A percentile compares a stretch with the other conserved stretches of the same genome.
Evolutionary conservation across 495 filamentous ascomycete genomes (phyloP).

Genomic region (Tuber magnatum): DNA sequence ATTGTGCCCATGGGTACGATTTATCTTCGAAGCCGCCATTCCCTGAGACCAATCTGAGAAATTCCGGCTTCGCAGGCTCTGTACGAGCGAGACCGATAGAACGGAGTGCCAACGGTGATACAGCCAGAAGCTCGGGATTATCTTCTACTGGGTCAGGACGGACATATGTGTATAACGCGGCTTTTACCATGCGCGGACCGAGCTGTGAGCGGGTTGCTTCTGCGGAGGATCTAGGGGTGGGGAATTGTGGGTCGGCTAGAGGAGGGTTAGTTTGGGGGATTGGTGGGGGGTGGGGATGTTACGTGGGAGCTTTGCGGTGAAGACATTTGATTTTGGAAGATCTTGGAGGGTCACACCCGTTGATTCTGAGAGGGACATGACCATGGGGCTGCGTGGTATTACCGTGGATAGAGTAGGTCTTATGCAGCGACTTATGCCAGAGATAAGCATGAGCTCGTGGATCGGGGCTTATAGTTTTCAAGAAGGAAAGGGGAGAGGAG

Average conservation of each 20-base stretch:
- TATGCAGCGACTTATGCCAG: background rate
- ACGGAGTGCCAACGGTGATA: conserved; percentile 66
- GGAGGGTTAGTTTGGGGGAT: conserved; percentile 50
- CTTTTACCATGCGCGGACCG: conserved; percentile 74
- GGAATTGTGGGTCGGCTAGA: conserved; percentile 69
- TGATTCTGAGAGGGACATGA: background rate
- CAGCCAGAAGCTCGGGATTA: conserved; percentile 64
- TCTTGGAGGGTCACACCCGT: conserved; percentile 52
- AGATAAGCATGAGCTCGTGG: background rate
- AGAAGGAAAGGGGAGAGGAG: background rate
- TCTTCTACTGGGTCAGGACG: conserved; percentile 63
- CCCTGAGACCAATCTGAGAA: conserved; percentile 67
- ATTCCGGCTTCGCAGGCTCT: conserved; percentile 65
- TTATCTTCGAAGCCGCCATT: conserved; percentile 65
- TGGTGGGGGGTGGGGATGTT: background rate
- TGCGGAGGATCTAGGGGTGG: conserved; percentile 72
- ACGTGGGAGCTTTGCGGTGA: conserved; percentile 48
- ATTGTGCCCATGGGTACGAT: conserved; percentile 95
- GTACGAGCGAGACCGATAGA: conserved; percentile 65
- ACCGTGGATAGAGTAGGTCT: background rate
- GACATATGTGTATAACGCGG: conserved; percentile 84
- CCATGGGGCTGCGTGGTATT: background rate
- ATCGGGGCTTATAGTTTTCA: background rate
- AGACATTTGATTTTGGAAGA: conserved; percentile 77
- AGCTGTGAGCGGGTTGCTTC: conserved; percentile 67